These are phyloP conservation scores for Naumovozyma dairenensis DNA, from an alignment of 805 yeast genomes.

Conservation along the genomic window DNA sequence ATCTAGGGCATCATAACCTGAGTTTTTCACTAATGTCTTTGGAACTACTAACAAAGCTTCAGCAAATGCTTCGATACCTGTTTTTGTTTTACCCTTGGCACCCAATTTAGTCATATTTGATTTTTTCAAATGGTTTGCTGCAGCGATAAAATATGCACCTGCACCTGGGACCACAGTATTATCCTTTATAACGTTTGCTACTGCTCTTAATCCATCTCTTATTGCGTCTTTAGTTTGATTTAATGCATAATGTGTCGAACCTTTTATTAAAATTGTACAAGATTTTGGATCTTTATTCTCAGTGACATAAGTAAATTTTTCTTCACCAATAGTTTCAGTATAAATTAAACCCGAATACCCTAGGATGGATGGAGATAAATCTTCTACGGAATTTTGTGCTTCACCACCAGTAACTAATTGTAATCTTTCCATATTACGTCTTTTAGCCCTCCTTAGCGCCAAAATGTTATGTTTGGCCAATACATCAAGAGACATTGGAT, in stretches of 20 bases:
- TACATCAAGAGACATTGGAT: conserved; percentile 93
- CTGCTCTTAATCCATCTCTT: conserved; percentile 93
- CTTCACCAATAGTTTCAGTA: conserved; percentile 93
- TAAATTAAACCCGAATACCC: conserved; percentile 88
- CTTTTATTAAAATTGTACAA: conserved; percentile 85
- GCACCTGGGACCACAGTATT: conserved; percentile 88
- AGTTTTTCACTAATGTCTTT: conserved; percentile 82
- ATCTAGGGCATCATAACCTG: conserved; percentile 89
- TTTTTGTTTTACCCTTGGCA: conserved; percentile 74
- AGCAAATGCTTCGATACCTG: conserved; percentile 88
- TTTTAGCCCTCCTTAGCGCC: conserved; percentile 94
- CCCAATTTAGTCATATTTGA: conserved; percentile 42
- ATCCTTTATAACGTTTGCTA: conserved; percentile 83
- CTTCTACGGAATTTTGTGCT: conserved; percentile 96
- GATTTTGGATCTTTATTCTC: conserved; percentile 83
- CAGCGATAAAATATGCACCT: conserved; percentile 87
- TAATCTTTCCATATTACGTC: conserved; percentile 98
- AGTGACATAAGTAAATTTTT: conserved; percentile 91
- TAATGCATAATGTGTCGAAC: conserved; percentile 81
- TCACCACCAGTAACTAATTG: conserved; percentile 95
- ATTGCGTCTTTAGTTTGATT: conserved; percentile 95
- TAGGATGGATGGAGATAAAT: conserved; percentile 63
- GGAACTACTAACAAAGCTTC: conserved; percentile 88
- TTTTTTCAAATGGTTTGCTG: conserved; percentile 53
- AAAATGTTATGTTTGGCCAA: conserved; percentile 86